A percentile compares a stretch with the other conserved stretches of the same genome.
Evolutionary conservation across 169 alveolate species (phyloP).

Genomic region (Cryptosporidium sp.): DNA sequence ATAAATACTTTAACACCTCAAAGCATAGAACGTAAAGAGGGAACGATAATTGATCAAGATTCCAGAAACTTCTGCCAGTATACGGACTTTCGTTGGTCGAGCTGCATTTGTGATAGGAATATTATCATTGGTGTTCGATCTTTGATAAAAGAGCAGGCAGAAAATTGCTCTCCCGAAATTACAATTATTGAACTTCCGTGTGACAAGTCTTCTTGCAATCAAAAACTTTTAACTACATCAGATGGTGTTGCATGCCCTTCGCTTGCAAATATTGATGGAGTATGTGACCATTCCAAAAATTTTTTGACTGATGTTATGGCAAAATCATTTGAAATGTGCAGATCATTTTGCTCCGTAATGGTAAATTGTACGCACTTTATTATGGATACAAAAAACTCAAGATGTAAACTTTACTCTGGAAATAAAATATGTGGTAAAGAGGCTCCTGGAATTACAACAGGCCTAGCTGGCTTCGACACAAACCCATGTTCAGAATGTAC

Average conservation of each 20-base stretch:
- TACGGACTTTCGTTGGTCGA: constrained; percentile 71
- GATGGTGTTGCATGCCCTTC: constrained; percentile 74
- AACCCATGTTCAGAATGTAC: constrained; percentile 61
- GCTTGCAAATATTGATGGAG: constrained; percentile 63
- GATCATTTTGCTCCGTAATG: constrained; percentile 30
- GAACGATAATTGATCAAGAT: constrained; percentile 4
- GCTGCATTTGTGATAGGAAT: constrained; percentile 52
- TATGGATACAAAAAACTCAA: constrained; percentile 41
- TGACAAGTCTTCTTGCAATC: constrained; percentile 58
- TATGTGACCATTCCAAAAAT: constrained; percentile 1
- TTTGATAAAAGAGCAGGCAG: background rate
- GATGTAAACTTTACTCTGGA: constrained; percentile 65
- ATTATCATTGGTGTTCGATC: constrained; percentile 37
- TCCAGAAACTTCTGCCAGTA: constrained; percentile 35
- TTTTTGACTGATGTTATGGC: constrained; percentile 67
- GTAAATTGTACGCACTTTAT: constrained; percentile 53
- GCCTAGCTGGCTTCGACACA: constrained; percentile 59
- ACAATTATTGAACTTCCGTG: constrained; percentile 61
- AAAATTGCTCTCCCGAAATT: constrained; percentile 37
- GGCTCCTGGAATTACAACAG: constrained; percentile 47
- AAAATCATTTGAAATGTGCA: constrained; percentile 58
- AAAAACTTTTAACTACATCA: constrained; percentile 52
- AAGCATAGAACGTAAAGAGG: background rate
- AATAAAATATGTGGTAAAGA: constrained; percentile 48
- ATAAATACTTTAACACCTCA: background rate